These are phyloP conservation scores for Rhododendron vialii DNA, from an alignment of 148 eudicot genomes.

Conservation along the genomic window DNA sequence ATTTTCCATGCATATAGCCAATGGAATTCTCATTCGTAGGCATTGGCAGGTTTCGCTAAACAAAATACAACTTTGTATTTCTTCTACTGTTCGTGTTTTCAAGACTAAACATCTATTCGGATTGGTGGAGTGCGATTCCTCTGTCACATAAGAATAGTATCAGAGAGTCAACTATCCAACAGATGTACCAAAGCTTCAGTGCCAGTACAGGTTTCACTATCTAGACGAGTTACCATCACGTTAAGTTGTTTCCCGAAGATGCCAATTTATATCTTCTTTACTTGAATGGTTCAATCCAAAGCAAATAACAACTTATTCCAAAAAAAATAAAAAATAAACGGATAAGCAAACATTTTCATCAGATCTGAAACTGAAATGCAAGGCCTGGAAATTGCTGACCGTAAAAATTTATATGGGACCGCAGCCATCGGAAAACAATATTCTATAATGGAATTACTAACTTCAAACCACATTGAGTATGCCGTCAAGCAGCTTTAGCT, in stretches of 20 bases:
- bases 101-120: neutral
- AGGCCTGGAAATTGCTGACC: neutral
- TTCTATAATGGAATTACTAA: neutral
- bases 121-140: neutral
- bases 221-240: neutral
- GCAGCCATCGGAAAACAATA: neutral
- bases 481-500: neutral
- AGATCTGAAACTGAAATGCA: neutral
- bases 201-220: neutral
- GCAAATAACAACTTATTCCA: neutral
- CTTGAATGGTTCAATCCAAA: neutral
- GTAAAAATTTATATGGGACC: neutral
- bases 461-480: neutral
- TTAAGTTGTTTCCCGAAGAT: neutral
- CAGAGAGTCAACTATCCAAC: neutral
- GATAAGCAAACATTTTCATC: neutral
- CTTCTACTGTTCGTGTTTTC: neutral
- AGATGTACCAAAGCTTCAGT: neutral
- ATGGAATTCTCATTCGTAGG: neutral
- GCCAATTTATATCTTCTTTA: neutral
- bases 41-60: neutral
- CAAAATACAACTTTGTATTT: neutral
- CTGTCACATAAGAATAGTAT: neutral
- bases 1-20: neutral
- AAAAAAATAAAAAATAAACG: neutral